Evolutionary conservation across 768 basidiomycete species (phyloP).

Genomic region (Pholiota conissans): DNA sequence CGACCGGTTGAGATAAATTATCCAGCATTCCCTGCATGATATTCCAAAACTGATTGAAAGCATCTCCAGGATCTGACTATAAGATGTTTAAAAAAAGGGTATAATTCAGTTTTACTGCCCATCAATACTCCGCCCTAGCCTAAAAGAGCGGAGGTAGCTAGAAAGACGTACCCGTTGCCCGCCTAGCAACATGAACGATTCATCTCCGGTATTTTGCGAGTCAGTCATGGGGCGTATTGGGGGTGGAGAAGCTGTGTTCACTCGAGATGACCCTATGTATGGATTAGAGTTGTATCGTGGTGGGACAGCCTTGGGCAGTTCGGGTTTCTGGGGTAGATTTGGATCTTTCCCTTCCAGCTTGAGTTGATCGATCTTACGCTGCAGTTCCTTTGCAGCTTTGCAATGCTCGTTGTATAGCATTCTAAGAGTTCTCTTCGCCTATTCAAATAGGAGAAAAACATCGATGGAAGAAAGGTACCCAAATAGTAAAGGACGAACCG

Average conservation of each 20-base stretch:
- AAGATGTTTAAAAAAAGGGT: background rate
- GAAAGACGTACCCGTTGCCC: conserved; percentile 64
- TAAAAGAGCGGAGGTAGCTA: conserved; percentile 6
- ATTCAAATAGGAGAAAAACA: background rate
- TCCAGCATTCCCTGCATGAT: conserved; percentile 87
- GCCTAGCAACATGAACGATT: conserved; percentile 83
- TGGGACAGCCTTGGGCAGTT: conserved; percentile 25
- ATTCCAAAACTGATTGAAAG: conserved; percentile 88
- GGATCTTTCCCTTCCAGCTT: conserved; percentile 80
- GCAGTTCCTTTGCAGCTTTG: conserved; percentile 70
- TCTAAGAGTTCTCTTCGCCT: conserved; percentile 78
- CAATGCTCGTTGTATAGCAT: conserved; percentile 76
- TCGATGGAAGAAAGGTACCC: background rate
- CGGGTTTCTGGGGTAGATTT: conserved; percentile 61
- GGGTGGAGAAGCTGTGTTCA: conserved; percentile 49
- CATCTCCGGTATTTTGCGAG: conserved; percentile 69
- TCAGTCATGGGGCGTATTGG: conserved; percentile 46
- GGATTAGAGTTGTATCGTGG: conserved; percentile 30
- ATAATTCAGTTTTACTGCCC: background rate
- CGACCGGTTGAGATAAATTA: conserved; percentile 81
- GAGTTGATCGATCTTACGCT: conserved; percentile 69
- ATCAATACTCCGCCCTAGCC: background rate
- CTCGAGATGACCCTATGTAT: conserved; percentile 31
- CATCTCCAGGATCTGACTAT: conserved; percentile 80
- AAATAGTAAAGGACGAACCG: conserved; percentile 43